Percentiles rank a stretch among this genome's conserved stretches.
Evolutionary conservation across 192 early-diverging fungal species (phyloP).

Genomic region (Backusella tuberculispora): DNA sequence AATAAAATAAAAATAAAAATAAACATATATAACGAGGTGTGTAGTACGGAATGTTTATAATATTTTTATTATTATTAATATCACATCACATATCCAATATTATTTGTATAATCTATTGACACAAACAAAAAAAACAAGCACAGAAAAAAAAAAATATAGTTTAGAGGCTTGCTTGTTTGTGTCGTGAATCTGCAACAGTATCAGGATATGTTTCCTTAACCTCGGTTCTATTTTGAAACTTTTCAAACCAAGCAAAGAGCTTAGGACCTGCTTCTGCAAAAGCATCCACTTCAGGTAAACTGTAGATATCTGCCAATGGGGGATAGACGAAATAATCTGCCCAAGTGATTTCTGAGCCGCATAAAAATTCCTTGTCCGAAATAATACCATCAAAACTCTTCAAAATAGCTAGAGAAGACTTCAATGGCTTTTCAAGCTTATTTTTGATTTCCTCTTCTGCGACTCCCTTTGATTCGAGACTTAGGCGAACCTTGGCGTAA

Average conservation of each 20-base stretch:
- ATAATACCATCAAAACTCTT: conserved; percentile 5
- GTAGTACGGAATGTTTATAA: not conserved
- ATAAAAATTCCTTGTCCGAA: conserved; percentile 23
- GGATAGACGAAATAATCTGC: conserved; percentile 45
- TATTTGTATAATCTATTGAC: not conserved
- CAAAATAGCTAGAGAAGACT: not conserved
- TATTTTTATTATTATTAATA: too few species aligned
- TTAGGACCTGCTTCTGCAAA: conserved; percentile 28
- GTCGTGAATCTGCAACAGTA: conserved; percentile 37
- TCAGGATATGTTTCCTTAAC: conserved; percentile 30
- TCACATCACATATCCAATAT: not conserved
- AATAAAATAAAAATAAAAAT: not conserved
- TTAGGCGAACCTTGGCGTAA: conserved; percentile 30
- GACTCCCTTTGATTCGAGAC: conserved; percentile 18
- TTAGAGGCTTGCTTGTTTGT: conserved; percentile 5
- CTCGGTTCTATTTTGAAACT: conserved; percentile 25
- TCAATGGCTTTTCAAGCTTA: conserved; percentile 13
- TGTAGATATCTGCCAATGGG: conserved; percentile 33
- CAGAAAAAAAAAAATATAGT: not conserved
- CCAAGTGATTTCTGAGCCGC: conserved; percentile 40
- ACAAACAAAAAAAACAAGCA: not conserved
- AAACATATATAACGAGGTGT: conserved; percentile 2
- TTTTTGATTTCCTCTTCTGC: conserved; percentile 22
- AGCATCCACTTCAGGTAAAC: conserved; percentile 22
- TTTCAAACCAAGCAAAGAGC: conserved; percentile 36